These are phyloP conservation scores for Fusarium caatingaense DNA, from an alignment of 2,329 filamentous ascomycete genomes.

Conservation along the genomic window DNA sequence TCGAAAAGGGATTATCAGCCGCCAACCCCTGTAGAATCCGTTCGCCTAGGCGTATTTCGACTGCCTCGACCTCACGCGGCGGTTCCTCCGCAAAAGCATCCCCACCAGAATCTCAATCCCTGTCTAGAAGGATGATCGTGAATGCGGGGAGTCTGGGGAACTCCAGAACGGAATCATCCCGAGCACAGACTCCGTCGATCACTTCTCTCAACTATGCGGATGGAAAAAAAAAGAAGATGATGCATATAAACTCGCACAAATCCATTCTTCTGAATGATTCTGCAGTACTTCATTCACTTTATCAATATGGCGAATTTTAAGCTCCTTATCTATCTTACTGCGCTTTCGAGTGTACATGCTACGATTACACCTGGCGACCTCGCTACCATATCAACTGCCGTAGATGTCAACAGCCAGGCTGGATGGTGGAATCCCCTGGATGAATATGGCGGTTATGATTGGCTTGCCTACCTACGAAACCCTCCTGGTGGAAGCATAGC, in stretches of 20 bases:
- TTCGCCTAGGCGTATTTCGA: accelerated
- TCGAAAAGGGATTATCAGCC: neutral
- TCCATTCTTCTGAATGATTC: neutral
- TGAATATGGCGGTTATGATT: slow-evolving; percentile 41
- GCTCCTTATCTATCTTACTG: neutral
- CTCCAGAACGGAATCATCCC: neutral
- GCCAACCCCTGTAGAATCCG: neutral
- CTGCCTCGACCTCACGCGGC: neutral
- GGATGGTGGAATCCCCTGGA: slow-evolving; percentile 46
- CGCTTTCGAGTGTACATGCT: neutral
- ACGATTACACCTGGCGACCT: slow-evolving; percentile 1
- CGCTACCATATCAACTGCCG: slow-evolving; percentile 16
- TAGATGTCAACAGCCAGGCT: slow-evolving; percentile 41
- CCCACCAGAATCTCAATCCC: neutral
- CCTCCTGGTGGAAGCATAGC: slow-evolving; percentile 34
- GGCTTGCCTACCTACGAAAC: slow-evolving; percentile 42
- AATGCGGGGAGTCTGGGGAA: neutral
- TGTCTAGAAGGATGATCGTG: neutral
- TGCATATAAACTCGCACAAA: neutral
- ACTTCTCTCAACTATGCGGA: too few relatives aligned
- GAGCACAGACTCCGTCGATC: neutral
- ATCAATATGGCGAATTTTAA: slow-evolving; percentile 3
- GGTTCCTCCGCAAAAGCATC: neutral
- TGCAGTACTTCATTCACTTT: neutral
- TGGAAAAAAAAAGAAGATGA: neutral